Conservation (phyloP, 2,329 filamentous ascomycete species). For the Colletotrichum eremochloae region DNA sequence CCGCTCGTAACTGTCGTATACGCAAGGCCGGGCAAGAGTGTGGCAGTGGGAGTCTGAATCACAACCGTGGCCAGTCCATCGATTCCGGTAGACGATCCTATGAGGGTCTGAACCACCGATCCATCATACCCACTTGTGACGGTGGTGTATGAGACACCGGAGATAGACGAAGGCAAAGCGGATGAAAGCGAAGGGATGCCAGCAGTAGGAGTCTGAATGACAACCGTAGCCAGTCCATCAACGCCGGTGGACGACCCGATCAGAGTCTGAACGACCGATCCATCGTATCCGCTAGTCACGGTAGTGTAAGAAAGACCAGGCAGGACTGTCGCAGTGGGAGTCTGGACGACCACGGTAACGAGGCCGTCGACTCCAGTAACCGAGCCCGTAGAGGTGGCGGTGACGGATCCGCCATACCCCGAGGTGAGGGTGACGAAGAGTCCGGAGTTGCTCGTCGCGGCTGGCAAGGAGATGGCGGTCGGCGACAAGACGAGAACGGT, state of each 20-base stretch:
- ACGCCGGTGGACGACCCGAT: background rate
- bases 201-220: constrained; percentile 12
- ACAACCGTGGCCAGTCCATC: constrained; percentile 23
- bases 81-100: background rate
- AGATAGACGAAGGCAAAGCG: too few relatives aligned
- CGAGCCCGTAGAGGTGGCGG: constrained; percentile 13
- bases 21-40: background rate
- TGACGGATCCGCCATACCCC: constrained; percentile 18
- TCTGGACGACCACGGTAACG: constrained; percentile 18
- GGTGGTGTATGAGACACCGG: background rate
- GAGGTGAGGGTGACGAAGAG: background rate
- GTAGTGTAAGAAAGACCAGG: background rate
- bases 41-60: constrained; percentile 5
- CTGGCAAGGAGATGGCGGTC: constrained; percentile 12
- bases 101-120: constrained; percentile 5
- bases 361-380: constrained; percentile 13
- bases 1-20: background rate
- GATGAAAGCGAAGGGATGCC: background rate
- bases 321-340: background rate
- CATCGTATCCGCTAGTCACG: constrained; percentile 3
- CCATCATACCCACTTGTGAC: constrained; percentile 4
- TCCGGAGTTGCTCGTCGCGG: background rate
- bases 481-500: constrained; percentile 22
- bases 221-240: constrained; percentile 20
- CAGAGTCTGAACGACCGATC: constrained; percentile 5